These are phyloP conservation scores for Boletus speciosus DNA, from an alignment of 768 basidiomycete genomes.

Conservation along the genomic window DNA sequence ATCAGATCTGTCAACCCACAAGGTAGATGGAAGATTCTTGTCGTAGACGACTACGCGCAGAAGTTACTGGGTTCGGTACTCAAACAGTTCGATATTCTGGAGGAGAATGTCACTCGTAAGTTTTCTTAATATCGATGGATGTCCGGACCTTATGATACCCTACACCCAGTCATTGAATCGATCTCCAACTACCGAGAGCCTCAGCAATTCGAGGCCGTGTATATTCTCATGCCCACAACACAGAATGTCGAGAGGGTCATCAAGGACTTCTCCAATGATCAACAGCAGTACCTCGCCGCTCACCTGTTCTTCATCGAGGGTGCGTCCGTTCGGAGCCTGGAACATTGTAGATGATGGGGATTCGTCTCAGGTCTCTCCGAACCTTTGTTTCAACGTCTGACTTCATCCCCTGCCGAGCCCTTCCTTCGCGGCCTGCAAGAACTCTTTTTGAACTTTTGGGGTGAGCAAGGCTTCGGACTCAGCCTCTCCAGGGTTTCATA, in stretches of 20 bases:
- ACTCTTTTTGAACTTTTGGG: constrained; percentile 90
- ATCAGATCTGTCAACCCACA: constrained; percentile 85
- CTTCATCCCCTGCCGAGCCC: constrained; percentile 71
- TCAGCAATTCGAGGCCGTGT: constrained; percentile 88
- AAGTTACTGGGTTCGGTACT: constrained; percentile 79
- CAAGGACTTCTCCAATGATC: constrained; percentile 66
- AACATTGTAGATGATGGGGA: neutral
- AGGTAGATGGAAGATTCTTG: constrained; percentile 93
- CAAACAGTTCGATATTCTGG: constrained; percentile 90
- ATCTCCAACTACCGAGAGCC: constrained; percentile 81
- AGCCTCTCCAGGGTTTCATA: neutral
- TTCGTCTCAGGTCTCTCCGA: constrained; percentile 66
- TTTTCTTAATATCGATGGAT: constrained; percentile 10
- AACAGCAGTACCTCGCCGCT: constrained; percentile 74
- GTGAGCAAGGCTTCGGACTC: constrained; percentile 44
- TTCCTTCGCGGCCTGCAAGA: constrained; percentile 78
- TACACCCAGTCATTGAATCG: constrained; percentile 77
- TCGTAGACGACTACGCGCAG: constrained; percentile 92
- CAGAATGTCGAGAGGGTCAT: constrained; percentile 93
- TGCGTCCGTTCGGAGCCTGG: constrained; percentile 29
- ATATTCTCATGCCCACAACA: constrained; percentile 90
- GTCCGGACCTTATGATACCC: constrained; percentile 6
- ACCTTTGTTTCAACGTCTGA: constrained; percentile 68
- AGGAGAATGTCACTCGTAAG: constrained; percentile 95
- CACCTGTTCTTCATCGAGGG: constrained; percentile 95